phyloP scores from a whole-genome alignment of 345 rosid genomes.

The Limnanthes douglasii region DNA sequence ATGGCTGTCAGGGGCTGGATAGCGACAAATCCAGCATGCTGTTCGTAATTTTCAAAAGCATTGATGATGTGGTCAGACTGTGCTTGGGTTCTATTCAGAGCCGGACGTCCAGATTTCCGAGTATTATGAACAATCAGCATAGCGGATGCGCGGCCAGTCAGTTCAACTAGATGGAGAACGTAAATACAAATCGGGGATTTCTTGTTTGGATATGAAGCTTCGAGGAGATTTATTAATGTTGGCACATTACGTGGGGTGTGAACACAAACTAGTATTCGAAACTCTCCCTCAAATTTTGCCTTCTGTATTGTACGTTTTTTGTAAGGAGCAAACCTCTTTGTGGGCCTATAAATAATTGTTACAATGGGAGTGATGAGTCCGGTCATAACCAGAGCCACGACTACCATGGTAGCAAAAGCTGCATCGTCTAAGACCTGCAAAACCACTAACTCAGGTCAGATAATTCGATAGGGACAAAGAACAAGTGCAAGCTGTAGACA shows the following conservation, averaged over 20 bases:
- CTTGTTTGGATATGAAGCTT: constrained; percentile 69
- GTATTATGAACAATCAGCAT: constrained; percentile 87
- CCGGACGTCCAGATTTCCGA: constrained; percentile 49
- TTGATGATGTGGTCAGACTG: constrained; percentile 88
- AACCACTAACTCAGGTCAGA: not conserved
- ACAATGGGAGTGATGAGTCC: constrained; percentile 55
- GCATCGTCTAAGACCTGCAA: constrained; percentile 67
- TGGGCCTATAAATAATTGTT: constrained; percentile 40
- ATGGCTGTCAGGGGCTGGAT: constrained; percentile 85
- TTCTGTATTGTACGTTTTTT: constrained; percentile 53
- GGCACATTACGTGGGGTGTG: constrained; percentile 91
- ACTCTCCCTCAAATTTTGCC: constrained; percentile 53
- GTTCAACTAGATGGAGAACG: constrained; percentile 89
- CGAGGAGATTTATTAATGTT: constrained; percentile 73
- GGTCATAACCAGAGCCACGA: constrained; percentile 64
- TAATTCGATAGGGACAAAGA: not conserved
- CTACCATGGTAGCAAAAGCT: constrained; percentile 68
- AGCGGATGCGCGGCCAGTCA: constrained; percentile 91
- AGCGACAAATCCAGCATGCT: constrained; percentile 34
- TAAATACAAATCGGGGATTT: constrained; percentile 63
- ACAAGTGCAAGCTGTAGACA: not conserved
- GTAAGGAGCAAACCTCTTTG: constrained; percentile 47
- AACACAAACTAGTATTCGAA: constrained; percentile 48
- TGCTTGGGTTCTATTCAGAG: constrained; percentile 78
- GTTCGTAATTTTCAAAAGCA: constrained; percentile 78